Conservation (phyloP, 306 rosid genomes). For the Cucurbita pepo region DNA sequence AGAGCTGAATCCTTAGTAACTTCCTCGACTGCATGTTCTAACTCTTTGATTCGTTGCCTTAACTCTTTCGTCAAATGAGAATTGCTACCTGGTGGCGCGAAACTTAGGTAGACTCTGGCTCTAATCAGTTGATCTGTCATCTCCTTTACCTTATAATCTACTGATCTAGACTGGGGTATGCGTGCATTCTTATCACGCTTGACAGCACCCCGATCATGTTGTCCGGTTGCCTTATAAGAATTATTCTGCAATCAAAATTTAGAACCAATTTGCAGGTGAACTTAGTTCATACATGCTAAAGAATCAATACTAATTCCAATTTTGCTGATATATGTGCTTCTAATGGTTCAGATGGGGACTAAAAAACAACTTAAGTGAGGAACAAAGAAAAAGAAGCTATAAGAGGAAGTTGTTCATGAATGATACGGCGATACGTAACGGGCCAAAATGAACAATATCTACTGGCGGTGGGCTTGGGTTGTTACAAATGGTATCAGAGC, state of each 20-base stretch:
- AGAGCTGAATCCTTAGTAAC: slow-evolving; percentile 55
- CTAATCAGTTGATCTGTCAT: slow-evolving; percentile 76
- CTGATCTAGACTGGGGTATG: slow-evolving; percentile 15
- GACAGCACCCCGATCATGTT: slow-evolving; percentile 13
- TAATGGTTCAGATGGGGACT: neutral
- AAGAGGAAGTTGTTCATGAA: neutral
- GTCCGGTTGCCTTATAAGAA: slow-evolving; percentile 10
- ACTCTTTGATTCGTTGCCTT: slow-evolving; percentile 57
- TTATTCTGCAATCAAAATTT: slow-evolving; percentile 26
- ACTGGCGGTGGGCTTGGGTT: too few relatives aligned
- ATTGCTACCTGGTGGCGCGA: slow-evolving; percentile 53
- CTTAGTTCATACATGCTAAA: neutral
- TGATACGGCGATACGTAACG: neutral
- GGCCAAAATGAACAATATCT: too few relatives aligned
- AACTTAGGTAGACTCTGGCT: slow-evolving; percentile 63
- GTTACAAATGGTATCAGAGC: too few relatives aligned
- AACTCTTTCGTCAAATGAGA: slow-evolving; percentile 68
- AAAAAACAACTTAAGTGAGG: neutral
- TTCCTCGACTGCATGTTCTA: slow-evolving; percentile 55
- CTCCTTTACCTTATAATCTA: slow-evolving; percentile 41
- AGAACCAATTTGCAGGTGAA: neutral
- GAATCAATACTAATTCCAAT: neutral
- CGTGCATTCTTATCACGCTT: slow-evolving; percentile 17
- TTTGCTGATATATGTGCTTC: neutral
- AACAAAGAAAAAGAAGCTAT: neutral